phyloP scores from a whole-genome alignment of 495 filamentous ascomycete species.

The Rhypophila decipiens region DNA sequence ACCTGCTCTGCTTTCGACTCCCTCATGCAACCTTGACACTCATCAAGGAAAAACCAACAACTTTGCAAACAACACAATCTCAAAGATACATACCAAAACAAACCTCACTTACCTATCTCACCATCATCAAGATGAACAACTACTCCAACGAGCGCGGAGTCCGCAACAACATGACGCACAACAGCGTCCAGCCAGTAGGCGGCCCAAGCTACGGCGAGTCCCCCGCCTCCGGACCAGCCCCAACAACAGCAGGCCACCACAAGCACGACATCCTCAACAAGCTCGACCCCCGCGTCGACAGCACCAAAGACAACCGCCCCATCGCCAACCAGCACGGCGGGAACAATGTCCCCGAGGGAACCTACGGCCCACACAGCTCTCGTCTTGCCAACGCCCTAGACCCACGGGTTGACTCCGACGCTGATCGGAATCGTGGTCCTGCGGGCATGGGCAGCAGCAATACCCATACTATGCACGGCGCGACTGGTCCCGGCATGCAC shows the following conservation, averaged over 20 bases:
- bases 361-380: slow-evolving; percentile 37
- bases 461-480: slow-evolving; percentile 3
- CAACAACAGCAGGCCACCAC: slow-evolving; percentile 40
- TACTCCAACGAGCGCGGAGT: slow-evolving; percentile 6
- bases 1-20: background rate
- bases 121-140: slow-evolving; percentile 5
- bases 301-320: slow-evolving; percentile 38
- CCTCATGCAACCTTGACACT: background rate
- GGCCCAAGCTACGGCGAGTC: slow-evolving; percentile 16
- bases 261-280: slow-evolving; percentile 60
- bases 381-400: slow-evolving; percentile 30
- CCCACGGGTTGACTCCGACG: slow-evolving; percentile 18
- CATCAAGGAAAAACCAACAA: background rate
- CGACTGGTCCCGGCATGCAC: too few species aligned
- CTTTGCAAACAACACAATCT: background rate
- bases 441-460: background rate
- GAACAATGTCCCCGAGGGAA: slow-evolving; percentile 24
- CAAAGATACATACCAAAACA: background rate
- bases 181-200: background rate
- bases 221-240: slow-evolving; percentile 22
- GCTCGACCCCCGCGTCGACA: slow-evolving; percentile 53
- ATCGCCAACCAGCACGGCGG: slow-evolving; percentile 4
- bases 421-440: background rate
- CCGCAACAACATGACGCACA: slow-evolving; percentile 1
- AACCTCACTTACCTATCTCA: background rate